Base-by-base conservation (phyloP, 305 asterid species). In the Fraxinus dipetala region DNA sequence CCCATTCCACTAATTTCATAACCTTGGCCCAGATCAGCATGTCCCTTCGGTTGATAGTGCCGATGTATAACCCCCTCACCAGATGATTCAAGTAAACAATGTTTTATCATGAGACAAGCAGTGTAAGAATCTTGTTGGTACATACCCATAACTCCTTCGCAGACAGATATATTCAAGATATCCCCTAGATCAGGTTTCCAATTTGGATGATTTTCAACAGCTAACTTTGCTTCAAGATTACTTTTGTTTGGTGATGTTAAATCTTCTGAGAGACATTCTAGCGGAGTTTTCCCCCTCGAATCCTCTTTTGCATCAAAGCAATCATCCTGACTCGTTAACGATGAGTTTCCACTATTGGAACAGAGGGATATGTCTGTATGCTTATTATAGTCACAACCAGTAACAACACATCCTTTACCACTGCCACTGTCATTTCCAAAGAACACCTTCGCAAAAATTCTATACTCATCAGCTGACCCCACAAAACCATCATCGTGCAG, bases 1-100 rank as follows among this genome's bases (percentile, higher is more conserved):
- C 80, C 87, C 76, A 79, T 83, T 45, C 85, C 89, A 77, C 87
- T 82, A 86, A 81, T 78, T 81, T 83, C 86, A 80, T 83, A 87
- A 76, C 84, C 87, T 87, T 80, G 82, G 75, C 85, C 88, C 79
- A 10, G 80, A 78, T 82, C 84, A 81, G 35, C 56, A 35, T 79
- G 85, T 80, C 84, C 87, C 85, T 85, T 88, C 79, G 86, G 87
- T 83, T 88, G 91, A 88, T 91, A 91, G 84, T 85, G 81, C 78
- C 92, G 80, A 77, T 90, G 87, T 69, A 91, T 87, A 82, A 51
- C 20, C 22, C 97, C 93, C 83, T 86, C 88, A 76, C 83, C 73
- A 81, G 96, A 93, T 43, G 98, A 94, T 85, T 96, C 99, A 80
- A 94, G 97, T 70, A 96, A 81, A 76, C 80, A 88, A 85, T 86